Base-by-base conservation (phyloP, 306 rosid genomes). In the Abrus precatorius region DNA sequence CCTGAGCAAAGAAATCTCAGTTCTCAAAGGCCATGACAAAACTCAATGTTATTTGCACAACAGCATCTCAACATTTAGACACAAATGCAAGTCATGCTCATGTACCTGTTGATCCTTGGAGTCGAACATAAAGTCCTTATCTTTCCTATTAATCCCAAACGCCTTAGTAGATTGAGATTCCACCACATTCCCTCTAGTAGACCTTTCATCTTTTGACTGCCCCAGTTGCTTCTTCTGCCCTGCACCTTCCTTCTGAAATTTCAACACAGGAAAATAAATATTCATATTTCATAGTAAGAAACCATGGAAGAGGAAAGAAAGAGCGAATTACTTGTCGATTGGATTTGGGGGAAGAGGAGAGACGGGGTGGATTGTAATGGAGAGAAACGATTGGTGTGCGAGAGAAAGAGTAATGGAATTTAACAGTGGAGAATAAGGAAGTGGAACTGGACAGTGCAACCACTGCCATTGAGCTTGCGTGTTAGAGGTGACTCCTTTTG, bases 61-160 rank as follows among this genome's bases (percentile, higher is more conserved):
- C 12, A 13, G 29, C 29, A 43, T 49, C 34, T 76, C 1, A n/a
- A 63, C 48, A 33, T 8, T 9, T 61, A 5, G 43, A 71, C 32
- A 71, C 36, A 52, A 20, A n/a, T 12, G 50, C 43, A 63, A 34
- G 63, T 47, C 33, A 49, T 66, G 20, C 36, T 33, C 3, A 40
- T 66, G 38, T 86, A 93, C 99, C 97, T 88, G 91, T 59, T 87
- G 90, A 69, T 93, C 97, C 80, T 85, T 88, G 70, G 85, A 64
- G 65, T 90, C 93, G 36, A 70, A 76, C 9, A 60, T 9, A 48
- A 82, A 61, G 55, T 93, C 96, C 77, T 86, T 95, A 78, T 89
- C 93, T 75, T 86, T 95, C 70, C 78, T 84, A 56, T 89, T 87
- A 76, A 81, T 57, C 52, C 95, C 94, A 79, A 81, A 85, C 20